These are phyloP conservation scores for Fusarium nelsonii DNA, from an alignment of 2,329 filamentous ascomycete genomes.

Conservation along the genomic window DNA sequence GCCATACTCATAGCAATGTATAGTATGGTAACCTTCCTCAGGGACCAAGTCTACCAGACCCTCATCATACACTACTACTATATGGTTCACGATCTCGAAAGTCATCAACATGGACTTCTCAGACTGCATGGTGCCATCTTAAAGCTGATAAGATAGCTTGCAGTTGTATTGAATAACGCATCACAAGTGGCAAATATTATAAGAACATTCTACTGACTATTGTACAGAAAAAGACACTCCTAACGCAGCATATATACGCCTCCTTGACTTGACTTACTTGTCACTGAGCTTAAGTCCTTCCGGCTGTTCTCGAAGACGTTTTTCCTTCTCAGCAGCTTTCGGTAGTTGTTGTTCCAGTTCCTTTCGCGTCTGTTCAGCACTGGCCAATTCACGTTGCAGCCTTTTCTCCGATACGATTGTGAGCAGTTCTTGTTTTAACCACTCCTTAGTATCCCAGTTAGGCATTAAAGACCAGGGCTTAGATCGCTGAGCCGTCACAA, in stretches of 20 bases:
- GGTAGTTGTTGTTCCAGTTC: not conserved
- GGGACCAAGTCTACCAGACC: too few species aligned
- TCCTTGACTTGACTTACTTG: not conserved
- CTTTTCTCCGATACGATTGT: not conserved
- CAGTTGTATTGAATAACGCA: too few species aligned
- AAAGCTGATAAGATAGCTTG: too few species aligned
- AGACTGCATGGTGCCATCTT: too few species aligned
- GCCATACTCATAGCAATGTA: not conserved
- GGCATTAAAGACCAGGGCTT: not conserved
- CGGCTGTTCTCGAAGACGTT: not conserved
- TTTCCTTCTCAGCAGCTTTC: not conserved
- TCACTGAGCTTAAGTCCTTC: not conserved
- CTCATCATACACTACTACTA: too few species aligned
- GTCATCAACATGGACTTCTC: too few species aligned
- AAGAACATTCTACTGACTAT: not conserved
- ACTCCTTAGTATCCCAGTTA: not conserved
- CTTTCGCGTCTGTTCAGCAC: not conserved
- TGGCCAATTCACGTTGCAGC: not conserved
- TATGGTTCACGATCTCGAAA: too few species aligned
- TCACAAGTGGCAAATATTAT: too few species aligned
- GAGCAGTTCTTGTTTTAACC: constrained; percentile 9
- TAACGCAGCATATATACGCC: not conserved
- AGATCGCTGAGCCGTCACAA: not conserved
- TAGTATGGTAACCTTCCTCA: not conserved
- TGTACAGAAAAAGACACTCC: not conserved